Base-by-base conservation (phyloP, 2,329 filamentous ascomycete species). In the Diplodia mutila region DNA sequence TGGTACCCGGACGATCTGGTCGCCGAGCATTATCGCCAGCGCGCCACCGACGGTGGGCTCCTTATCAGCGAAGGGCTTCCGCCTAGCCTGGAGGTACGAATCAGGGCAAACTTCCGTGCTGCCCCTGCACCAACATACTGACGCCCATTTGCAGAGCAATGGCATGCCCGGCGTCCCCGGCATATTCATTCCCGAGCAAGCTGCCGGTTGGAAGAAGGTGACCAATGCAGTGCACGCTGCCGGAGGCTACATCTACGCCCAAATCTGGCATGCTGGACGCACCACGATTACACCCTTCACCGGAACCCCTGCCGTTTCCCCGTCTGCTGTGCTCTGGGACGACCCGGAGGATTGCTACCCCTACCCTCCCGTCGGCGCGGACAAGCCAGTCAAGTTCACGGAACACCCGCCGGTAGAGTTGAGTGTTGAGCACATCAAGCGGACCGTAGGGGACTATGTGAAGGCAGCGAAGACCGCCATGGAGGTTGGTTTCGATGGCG, bases 61-160 rank as follows among this genome's bases (percentile, higher is more conserved):
- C 75, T 90, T 51, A 84, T 90, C 70, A 84, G 83, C 3, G 88
- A 90, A 74, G 87, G 82, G 0, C 86, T 85, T 4, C 81, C 81
- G 77, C 85, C 79, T 74, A 84, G 73, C 73, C 71, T 74, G 3
- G 80, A 82, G 74, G 80, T 81, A 75, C 14, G 53, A 59, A 21
- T 12, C 27, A 34, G 14, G 25, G 14, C 34, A 25, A 5, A 11
- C 12, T 21, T n/a, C 51, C 14, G 16, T 4, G 6, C 1, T 14
- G n/a, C 2, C n/a, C 4, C 12, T 32, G 14, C 37, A 32, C 23
- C 23, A 21, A 4, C 25, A 23, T 63, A 32, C 59, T 67, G 21
- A 67, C 51, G 14, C 23, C 12, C 49, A 32, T 16, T 6, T 23
- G 23, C 12, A 67, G 66, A 57, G 51, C 55, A 67, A 67, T 52